phyloP scores from a whole-genome alignment of 1,284 basidiomycete species.

The Ustilago curta region DNA sequence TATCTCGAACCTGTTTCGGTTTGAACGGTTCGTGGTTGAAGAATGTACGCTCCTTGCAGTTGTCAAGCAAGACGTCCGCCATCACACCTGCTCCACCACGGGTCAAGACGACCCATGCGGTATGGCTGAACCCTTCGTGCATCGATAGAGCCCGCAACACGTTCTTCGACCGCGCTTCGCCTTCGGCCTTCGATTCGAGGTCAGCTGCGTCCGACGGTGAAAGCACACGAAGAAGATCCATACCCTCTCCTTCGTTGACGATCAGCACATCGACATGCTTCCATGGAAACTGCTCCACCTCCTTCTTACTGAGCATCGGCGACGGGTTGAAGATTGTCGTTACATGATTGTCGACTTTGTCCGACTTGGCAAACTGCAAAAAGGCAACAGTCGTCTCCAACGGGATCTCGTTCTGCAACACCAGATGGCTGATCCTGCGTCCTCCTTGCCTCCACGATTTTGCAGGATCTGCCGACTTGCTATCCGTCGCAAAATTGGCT shows the following conservation, averaged over 20 bases:
- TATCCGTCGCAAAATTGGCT: constrained; percentile 57
- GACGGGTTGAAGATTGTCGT: constrained; percentile 73
- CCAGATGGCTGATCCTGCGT: constrained; percentile 70
- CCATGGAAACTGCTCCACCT: constrained; percentile 72
- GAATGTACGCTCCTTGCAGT: constrained; percentile 21
- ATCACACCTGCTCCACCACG: constrained; percentile 58
- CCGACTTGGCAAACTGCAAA: constrained; percentile 56
- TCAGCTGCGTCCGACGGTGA: constrained; percentile 5
- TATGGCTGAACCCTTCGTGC: constrained; percentile 30
- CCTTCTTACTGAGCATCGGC: constrained; percentile 71
- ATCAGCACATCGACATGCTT: constrained; percentile 71
- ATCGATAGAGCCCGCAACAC: constrained; percentile 47
- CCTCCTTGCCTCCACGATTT: constrained; percentile 12
- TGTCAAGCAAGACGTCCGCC: constrained; percentile 46
- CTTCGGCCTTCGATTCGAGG: constrained; percentile 23
- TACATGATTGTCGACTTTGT: constrained; percentile 19
- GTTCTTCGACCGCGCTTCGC: constrained; percentile 23
- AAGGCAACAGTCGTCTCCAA: constrained; percentile 71
- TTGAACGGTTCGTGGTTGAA: constrained; percentile 51
- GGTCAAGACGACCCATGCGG: constrained; percentile 65
- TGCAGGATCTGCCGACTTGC: constrained; percentile 35
- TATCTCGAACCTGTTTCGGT: constrained; percentile 60
- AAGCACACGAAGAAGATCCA: constrained; percentile 63
- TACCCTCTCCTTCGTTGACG: constrained; percentile 73
- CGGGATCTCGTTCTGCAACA: constrained; percentile 75